Percentiles rank a stretch among this genome's conserved stretches.
Evolutionary conservation across 1,284 basidiomycete genomes (phyloP).

Genomic region (Cryptococcus sp.): DNA sequence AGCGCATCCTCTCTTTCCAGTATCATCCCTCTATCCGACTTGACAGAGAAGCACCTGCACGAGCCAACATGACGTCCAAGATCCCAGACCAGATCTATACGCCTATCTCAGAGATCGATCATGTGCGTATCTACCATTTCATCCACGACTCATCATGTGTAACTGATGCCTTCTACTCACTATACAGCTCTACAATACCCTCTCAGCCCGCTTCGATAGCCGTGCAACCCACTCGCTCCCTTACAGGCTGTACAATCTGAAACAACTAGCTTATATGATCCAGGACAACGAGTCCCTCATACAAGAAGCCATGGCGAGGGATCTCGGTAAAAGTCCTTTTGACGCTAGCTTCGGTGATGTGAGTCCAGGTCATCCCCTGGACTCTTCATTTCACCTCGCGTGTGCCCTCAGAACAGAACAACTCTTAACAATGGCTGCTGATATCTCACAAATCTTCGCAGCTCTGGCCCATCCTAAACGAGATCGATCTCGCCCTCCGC

Average conservation of each 20-base stretch:
- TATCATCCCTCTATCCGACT: too few species aligned
- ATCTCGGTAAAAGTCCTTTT: conserved; percentile 59
- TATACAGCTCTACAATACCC: conserved; percentile 56
- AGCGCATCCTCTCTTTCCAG: too few species aligned
- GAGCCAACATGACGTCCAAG: conserved; percentile 9
- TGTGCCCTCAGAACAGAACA: background rate
- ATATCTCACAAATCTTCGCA: conserved; percentile 6
- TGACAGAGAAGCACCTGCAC: background rate
- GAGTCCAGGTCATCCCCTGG: conserved; percentile 18
- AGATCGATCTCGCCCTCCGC: conserved; percentile 66
- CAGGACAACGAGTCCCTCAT: conserved; percentile 62
- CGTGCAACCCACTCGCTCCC: conserved; percentile 59
- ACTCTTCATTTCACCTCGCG: background rate
- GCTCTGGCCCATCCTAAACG: conserved; percentile 58
- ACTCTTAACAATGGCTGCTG: background rate
- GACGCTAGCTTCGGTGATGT: conserved; percentile 39
- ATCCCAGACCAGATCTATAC: conserved; percentile 17
- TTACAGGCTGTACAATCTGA: conserved; percentile 65
- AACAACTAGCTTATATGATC: conserved; percentile 64
- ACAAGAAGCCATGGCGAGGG: conserved; percentile 57
- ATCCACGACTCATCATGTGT: too few species aligned
- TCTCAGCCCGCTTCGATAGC: conserved; percentile 59
- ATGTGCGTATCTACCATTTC: conserved; percentile 15
- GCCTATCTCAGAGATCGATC: conserved; percentile 21
- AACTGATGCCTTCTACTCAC: too few species aligned